Evolutionary conservation across 495 filamentous ascomycete species (phyloP), one percentile per base, ranked within the genome.

Genomic region (Cercophora sp.): DNA sequence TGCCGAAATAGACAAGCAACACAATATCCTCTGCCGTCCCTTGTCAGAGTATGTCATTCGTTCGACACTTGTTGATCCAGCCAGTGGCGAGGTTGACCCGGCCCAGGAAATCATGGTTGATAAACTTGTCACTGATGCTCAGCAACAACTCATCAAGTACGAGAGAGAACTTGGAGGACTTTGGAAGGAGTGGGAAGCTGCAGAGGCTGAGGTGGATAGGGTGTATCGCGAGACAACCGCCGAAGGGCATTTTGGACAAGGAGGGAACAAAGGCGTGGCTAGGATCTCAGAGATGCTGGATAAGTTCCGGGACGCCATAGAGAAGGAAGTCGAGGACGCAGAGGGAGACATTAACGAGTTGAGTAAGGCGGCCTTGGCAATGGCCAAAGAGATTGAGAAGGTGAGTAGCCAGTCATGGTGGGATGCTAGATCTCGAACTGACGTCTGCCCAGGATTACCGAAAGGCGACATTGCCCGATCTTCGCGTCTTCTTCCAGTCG

Each of bases 121-220:
- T 8, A 50, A 52, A 8, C 32, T 63, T 11, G 41, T 65, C 5
- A 44, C 56, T 4, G 58, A 48, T 3, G 63, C 59, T 3, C 48
- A 58, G 36, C 35, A 15, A 5, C 61, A 66, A 32, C 29, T 65
- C 24, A 5, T 34, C n/a, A 48, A 56, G 52, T 51, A 61, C 13
- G 56, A 63, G 36, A 31, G 37, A 10, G 58, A 68, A 16, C 48
- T 69, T 24, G 43, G 23, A 5, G 42, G 19, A 10, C 29, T 66
- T 26, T 57, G 58, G 48, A 27, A 15, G 5, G 53, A 63, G 27
- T 54, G 52, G 50, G 52, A 60, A 40, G 29, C 44, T 18, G 63
- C 63, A 16, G 56, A 66, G 49, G 55, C 54, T n/a, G 58, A 58
- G 48, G 57, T 64, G 10, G 58, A 60, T 39, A 66, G 44, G 44